Percentiles rank a stretch among this genome's conserved stretches.
phyloP scores from a whole-genome alignment of 805 yeast genomes.

The Kodamaea lidongshanica region DNA sequence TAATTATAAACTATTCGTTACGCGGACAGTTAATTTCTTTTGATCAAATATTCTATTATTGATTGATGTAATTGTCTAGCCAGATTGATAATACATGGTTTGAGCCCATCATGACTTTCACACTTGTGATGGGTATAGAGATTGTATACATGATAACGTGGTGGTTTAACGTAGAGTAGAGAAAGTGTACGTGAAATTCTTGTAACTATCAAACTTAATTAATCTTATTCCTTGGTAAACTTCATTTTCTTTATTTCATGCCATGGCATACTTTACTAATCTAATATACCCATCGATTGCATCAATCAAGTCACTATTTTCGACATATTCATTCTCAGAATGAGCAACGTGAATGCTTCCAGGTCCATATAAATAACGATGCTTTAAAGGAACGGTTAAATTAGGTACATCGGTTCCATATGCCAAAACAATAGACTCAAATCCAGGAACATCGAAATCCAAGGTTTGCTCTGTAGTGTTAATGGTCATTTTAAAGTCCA shows the following conservation, averaged over 20 bases:
- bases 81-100: slow-evolving; percentile 38
- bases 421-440: slow-evolving; percentile 45
- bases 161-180: neutral
- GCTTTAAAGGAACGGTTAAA: slow-evolving; percentile 16
- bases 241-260: neutral
- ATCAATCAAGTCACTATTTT: slow-evolving; percentile 38
- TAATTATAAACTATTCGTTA: too few relatives aligned
- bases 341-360: slow-evolving; percentile 61
- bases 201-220: neutral
- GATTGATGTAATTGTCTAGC: slow-evolving; percentile 23
- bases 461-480: slow-evolving; percentile 38
- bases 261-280: slow-evolving; percentile 25
- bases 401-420: slow-evolving; percentile 42
- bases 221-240: neutral
- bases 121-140: slow-evolving; percentile 40
- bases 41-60: slow-evolving; percentile 5
- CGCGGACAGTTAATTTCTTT: slow-evolving; percentile 1
- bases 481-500: slow-evolving; percentile 14
- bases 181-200: neutral
- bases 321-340: slow-evolving; percentile 49
- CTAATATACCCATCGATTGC: slow-evolving; percentile 51
- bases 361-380: slow-evolving; percentile 58
- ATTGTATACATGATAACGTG: slow-evolving; percentile 35
- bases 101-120: slow-evolving; percentile 34
- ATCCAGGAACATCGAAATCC: slow-evolving; percentile 61